Evolutionary conservation across 2,329 filamentous ascomycete genomes (phyloP), one percentile per base, ranked within the genome.

Genomic region (Clonostachys solani): DNA sequence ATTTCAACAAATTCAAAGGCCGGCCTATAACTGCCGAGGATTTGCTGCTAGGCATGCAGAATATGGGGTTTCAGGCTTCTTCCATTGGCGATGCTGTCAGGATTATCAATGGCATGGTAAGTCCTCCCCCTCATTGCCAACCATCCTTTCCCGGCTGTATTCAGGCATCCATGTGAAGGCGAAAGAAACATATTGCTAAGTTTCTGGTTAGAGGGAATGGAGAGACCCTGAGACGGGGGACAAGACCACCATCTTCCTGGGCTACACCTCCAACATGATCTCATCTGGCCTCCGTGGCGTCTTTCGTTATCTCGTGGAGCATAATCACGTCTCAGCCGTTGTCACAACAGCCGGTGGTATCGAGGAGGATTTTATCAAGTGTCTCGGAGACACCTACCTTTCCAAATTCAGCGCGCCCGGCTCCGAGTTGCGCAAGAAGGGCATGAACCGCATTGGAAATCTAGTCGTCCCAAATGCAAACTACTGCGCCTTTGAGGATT

Each of bases 351-450:
- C 94, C 0, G 94, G 94, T 41, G 94, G 94, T 44, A 82, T 99
- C 45, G 94, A 99, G 67, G 94, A 99, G 65, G 94, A 99, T 67
- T 84, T 99, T 49, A 99, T 99, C 78, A 99, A 99, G 73, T 99
- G 94, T 59, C 83, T 99, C 3, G 94, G 87, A 12, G 86, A 90
- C 45, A 99, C 94, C 0, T 99, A 96, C 67, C 83, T 97, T 62
- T 89, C 90, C 41, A 85, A 88, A 2, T 99, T 97, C 69, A 81
- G 78, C 45, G 84, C 89, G 0, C 71, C 79, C 1, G 94, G 94
- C 13, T 85, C 87, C 9, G 80, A 82, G 2, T 78, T 99, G 18
- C 88, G 94, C 37, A 79, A 83, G 51, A 87, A 89, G 63, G 94
- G 94, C 10, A 80, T 97, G 60, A 99, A 99, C 68, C 84, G 94